Evolutionary conservation across 176 grass and related monocot genomes (phyloP).

Genomic region (Oryza brachyantha): DNA sequence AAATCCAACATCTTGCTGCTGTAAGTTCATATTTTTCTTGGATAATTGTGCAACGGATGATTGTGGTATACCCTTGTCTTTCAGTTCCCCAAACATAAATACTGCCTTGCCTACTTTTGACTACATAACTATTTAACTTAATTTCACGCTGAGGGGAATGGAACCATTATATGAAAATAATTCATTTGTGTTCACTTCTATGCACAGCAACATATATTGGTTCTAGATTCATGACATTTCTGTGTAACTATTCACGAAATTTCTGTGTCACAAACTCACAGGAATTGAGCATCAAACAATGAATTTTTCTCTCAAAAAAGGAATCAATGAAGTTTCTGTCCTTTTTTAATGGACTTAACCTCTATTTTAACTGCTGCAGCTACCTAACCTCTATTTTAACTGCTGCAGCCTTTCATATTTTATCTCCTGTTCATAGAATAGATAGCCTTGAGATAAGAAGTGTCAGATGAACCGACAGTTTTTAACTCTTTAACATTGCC

Average conservation of each 20-base stretch:
- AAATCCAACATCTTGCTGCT: slow-evolving; percentile 78
- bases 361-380: not conserved
- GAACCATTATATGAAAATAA: not conserved
- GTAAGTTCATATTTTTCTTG: slow-evolving; percentile 57
- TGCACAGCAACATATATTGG: not conserved
- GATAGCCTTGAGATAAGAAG: not conserved
- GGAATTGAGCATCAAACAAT: slow-evolving; percentile 12
- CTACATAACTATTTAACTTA: not conserved
- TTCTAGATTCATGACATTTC: not conserved
- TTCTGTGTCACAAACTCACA: not conserved
- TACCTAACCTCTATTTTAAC: too few species aligned
- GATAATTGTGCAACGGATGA: too few species aligned
- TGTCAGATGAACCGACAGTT: slow-evolving; percentile 12
- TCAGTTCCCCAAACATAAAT: not conserved
- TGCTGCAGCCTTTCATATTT: not conserved
- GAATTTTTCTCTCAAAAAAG: too few species aligned
- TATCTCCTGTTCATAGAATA: not conserved
- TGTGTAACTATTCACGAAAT: not conserved
- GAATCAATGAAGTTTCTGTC: not conserved
- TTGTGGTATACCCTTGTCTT: not conserved
- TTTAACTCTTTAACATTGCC: slow-evolving; percentile 7
- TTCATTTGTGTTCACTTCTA: not conserved
- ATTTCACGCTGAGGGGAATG: not conserved
- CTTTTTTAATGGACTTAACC: not conserved
- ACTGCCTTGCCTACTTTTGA: not conserved